Base-by-base conservation (phyloP, 2,329 filamentous ascomycete species). In the Rutstroemia sp. region DNA sequence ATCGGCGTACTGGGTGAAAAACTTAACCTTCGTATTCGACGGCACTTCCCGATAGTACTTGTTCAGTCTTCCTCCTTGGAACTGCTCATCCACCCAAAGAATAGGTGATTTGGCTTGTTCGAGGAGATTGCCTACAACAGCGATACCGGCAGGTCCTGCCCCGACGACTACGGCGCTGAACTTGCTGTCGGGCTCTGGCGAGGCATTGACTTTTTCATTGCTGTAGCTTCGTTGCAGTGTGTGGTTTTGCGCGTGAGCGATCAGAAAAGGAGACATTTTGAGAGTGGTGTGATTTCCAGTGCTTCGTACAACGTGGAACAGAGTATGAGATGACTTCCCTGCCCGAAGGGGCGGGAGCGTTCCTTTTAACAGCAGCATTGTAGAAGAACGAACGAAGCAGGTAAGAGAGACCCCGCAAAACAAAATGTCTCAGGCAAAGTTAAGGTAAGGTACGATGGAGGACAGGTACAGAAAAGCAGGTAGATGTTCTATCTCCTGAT, bases 21-120 rank as follows among this genome's bases (percentile, higher is more conserved):
- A 72, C 46, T 76, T 75, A 44, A 81, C 81, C 65, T 81, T 85
- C 57, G 82, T 86, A 66, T 86, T 86, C 67, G 75, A 77, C 16
- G 82, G 82, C 19, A 85, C 82, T 65, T 84, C 81, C 49, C 81
- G 75, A 65, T 86, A 86, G 64, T 73, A 74, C 58, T 73, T 71
- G 61, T 78, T 72, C 34, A 82, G 71, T 44, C 79, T 71, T 4
- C 79, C 79, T 27, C 71, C 81, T 23, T 77, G 70, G 63, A 85
- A 84, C 2, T 68, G 65, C 37, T 79, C 74, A 64, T 85, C 82
- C 42, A 84, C 72, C 83, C 82, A 86, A 52, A 80, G 67, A 49
- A 85, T 75, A 14, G 75, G 75, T 8, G 71, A 69, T 7, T 76
- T 70, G 48, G 75, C 73, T 34, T 75, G 74, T 63, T 85, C 80